These are phyloP conservation scores for Candida tropicalis DNA, from an alignment of 1,139 yeast genomes.

Conservation along the genomic window DNA sequence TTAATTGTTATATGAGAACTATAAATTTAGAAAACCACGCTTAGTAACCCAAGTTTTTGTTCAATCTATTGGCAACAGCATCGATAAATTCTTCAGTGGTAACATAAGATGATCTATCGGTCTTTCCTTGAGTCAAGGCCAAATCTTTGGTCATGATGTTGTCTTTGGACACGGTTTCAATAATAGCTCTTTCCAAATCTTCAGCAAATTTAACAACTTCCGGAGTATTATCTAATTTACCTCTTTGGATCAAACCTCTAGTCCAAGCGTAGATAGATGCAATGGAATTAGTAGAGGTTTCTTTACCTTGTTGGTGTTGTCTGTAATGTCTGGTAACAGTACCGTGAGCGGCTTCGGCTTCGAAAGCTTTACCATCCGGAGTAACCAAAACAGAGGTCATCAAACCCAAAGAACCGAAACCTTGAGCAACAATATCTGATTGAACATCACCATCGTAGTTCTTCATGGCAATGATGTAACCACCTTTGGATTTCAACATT, in stretches of 20 bases:
- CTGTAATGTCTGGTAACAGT: constrained; percentile 96
- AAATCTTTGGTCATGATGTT: constrained; percentile 95
- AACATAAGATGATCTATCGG: constrained; percentile 77
- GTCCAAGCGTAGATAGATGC: constrained; percentile 99
- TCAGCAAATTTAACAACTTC: constrained; percentile 81
- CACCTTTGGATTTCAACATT: constrained; percentile 95
- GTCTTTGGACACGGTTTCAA: constrained; percentile 84
- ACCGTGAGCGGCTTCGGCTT: constrained; percentile 97
- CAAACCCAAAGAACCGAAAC: constrained; percentile 92
- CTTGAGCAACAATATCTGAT: constrained; percentile 96
- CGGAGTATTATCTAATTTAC: constrained; percentile 82
- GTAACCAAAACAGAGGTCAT: constrained; percentile 95
- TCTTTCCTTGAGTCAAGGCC: constrained; percentile 85
- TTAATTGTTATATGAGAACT: constrained; percentile 10
- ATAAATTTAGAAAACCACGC: background rate
- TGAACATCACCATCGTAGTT: constrained; percentile 98
- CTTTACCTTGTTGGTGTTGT: constrained; percentile 93
- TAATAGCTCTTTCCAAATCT: constrained; percentile 75
- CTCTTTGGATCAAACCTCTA: constrained; percentile 89
- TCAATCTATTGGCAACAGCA: constrained; percentile 57
- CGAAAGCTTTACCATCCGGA: constrained; percentile 95
- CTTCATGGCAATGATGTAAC: constrained; percentile 91
- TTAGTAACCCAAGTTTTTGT: constrained; percentile 28
- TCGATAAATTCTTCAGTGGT: constrained; percentile 91
- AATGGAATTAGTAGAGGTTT: constrained; percentile 96